phyloP scores from a whole-genome alignment of 2,329 filamentous ascomycete genomes.

The Botrytis hyacinthi region DNA sequence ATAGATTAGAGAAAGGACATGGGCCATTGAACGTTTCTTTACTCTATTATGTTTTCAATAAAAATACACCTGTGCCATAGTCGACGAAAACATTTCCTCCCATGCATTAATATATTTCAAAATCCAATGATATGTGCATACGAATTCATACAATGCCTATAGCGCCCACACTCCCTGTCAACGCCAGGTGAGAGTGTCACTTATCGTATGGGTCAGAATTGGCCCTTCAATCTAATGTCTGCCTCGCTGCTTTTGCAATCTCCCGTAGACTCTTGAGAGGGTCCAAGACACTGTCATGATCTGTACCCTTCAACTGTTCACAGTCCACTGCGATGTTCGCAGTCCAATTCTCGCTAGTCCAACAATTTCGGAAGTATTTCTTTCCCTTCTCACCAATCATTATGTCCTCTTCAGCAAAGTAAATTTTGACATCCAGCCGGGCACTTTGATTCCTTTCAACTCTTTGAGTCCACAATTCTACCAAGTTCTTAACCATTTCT shows the following conservation, averaged over 20 bases:
- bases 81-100: conserved; percentile 37
- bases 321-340: conserved; percentile 40
- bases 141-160: not conserved
- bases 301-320: conserved; percentile 36
- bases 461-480: conserved; percentile 26
- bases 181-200: not conserved
- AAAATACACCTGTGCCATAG: conserved; percentile 59
- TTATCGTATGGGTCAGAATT: not conserved
- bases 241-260: conserved; percentile 19
- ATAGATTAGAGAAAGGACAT: conserved; percentile 48
- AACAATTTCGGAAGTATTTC: conserved; percentile 45
- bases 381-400: conserved; percentile 45
- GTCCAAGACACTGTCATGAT: conserved; percentile 42
- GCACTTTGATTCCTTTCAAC: conserved; percentile 17
- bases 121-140: conserved; percentile 10
- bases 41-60: conserved; percentile 53
- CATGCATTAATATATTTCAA: not conserved
- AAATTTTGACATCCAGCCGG: conserved; percentile 28
- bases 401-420: conserved; percentile 42
- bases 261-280: conserved; percentile 22
- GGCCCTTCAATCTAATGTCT: not conserved
- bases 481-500: conserved; percentile 25
- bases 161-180: not conserved
- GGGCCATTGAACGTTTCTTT: conserved; percentile 40
- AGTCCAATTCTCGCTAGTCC: conserved; percentile 36